phyloP scores from a whole-genome alignment of 2,329 filamentous ascomycete genomes.

The Pyrenophora tritici-repentis region DNA sequence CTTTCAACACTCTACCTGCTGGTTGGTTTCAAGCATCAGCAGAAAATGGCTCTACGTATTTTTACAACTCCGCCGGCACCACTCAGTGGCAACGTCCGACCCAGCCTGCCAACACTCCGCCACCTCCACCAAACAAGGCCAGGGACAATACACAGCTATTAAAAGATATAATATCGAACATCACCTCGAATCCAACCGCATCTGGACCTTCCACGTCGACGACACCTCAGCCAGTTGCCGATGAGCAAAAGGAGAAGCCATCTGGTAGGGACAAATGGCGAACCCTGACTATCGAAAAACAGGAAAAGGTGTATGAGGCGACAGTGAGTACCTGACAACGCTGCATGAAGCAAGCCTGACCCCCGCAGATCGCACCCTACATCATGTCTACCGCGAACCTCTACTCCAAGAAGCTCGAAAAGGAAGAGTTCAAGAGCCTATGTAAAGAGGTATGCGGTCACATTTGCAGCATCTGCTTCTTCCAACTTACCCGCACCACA shows the following conservation, averaged over 20 bases:
- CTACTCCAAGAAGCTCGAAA: slow-evolving; percentile 83
- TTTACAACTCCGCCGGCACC: slow-evolving; percentile 73
- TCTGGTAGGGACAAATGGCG: slow-evolving; percentile 69
- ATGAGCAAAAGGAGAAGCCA: slow-evolving; percentile 60
- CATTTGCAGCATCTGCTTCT: background rate
- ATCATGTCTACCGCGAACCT: slow-evolving; percentile 86
- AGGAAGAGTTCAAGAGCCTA: slow-evolving; percentile 71
- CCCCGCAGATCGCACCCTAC: slow-evolving; percentile 73
- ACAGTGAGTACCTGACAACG: slow-evolving; percentile 65
- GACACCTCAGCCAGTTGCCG: slow-evolving; percentile 66
- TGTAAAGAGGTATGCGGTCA: slow-evolving; percentile 61
- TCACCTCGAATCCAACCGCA: slow-evolving; percentile 70
- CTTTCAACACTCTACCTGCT: slow-evolving; percentile 67
- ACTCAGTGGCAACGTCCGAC: slow-evolving; percentile 85
- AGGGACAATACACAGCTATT: slow-evolving; percentile 76
- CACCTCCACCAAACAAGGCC: slow-evolving; percentile 62
- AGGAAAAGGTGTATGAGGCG: slow-evolving; percentile 93
- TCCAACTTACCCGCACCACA: slow-evolving; percentile 32
- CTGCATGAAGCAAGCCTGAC: slow-evolving; percentile 10
- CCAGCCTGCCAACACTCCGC: slow-evolving; percentile 65
- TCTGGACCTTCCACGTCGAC: slow-evolving; percentile 61
- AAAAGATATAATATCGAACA: slow-evolving; percentile 75
- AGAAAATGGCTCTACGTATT: slow-evolving; percentile 74
- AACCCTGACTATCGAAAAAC: slow-evolving; percentile 74
- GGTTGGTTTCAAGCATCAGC: slow-evolving; percentile 82